phyloP scores from a whole-genome alignment of 2,329 filamentous ascomycete genomes.

The Remersonia thermophila region DNA sequence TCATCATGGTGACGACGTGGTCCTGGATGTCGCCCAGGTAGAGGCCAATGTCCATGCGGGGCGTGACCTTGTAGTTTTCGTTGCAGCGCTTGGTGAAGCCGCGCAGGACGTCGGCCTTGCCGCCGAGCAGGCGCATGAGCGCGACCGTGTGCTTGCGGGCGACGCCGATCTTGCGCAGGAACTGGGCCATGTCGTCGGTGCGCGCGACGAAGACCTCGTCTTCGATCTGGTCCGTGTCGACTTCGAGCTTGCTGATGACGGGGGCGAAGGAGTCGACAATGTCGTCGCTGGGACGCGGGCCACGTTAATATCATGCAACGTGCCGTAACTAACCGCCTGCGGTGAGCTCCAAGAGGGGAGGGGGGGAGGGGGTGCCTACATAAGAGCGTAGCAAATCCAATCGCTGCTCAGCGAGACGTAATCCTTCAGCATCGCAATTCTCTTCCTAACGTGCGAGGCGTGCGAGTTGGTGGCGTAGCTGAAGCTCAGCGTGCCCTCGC shows the following conservation, averaged over 20 bases:
- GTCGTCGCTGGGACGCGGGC: conserved; percentile 76
- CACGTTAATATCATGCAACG: too few species aligned
- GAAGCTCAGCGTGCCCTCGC: conserved; percentile 89
- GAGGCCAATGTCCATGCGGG: conserved; percentile 89
- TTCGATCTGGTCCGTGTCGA: conserved; percentile 84
- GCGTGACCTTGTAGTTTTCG: conserved; percentile 89
- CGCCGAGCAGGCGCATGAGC: conserved; percentile 80
- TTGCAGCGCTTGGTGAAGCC: conserved; percentile 99
- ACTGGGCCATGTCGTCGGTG: conserved; percentile 75
- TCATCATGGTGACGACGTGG: conserved; percentile 99
- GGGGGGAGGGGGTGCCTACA: conserved; percentile 42
- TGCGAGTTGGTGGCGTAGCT: conserved; percentile 83
- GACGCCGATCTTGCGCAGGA: conserved; percentile 77
- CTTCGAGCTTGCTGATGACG: conserved; percentile 74
- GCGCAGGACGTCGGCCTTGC: conserved; percentile 96
- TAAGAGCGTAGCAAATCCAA: conserved; percentile 98
- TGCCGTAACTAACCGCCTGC: too few species aligned
- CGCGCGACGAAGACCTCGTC: conserved; percentile 90
- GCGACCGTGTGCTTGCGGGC: conserved; percentile 92
- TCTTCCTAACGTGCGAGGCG: conserved; percentile 75
- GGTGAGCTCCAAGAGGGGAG: too few species aligned
- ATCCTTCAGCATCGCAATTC: conserved; percentile 85
- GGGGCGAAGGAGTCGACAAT: conserved; percentile 95
- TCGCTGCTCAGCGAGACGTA: conserved; percentile 91
- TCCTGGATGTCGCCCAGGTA: conserved; percentile 98